Evolutionary conservation across 2,329 filamentous ascomycete genomes (phyloP), one percentile per base, ranked within the genome.

Genomic region (Beauveria sp.): DNA sequence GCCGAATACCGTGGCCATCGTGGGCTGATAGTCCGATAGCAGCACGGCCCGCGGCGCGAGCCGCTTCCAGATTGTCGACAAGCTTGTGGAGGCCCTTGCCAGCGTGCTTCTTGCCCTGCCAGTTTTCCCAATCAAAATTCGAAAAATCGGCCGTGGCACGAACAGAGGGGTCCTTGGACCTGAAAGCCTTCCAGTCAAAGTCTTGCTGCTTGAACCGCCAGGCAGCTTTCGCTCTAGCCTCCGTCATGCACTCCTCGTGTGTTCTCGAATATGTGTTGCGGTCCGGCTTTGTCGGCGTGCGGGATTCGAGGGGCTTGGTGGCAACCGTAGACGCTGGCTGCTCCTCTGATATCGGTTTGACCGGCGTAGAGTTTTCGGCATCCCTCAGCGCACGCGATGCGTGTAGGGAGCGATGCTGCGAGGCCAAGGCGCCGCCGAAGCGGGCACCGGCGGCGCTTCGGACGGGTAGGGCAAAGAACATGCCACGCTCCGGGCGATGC

Each of bases 401-500:
- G 47, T 62, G 53, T 12, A 62, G 16, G 20, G 22, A 24, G 24
- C 49, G 47, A 20, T 40, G 57, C 24, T 28, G 56, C 43, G 53
- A 52, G 18, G 10, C 26, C 24, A 26, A 14, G 20, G 38, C n/a
- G n/a, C 26, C 30, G 4, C 40, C 26, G 34, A 53, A 34, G n/a
- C 45, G 45, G 46, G 30, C 20, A 22, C 30, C 38, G 47, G 46
- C 10, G 14, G 57, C 49, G 16, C 18, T 26, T 26, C 52, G 46
- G 14, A 53, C 22, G 3, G 40, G 46, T 2, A 52, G 28, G 18
- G 45, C 40, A 45, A 9, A 63, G 10, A 10, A 64, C 46, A 22
- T 20, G 28, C 42, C 30, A 12, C 65, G 30, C 47, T 73, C 71
- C 10, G 73, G 49, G 42, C 67, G 66, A 61, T 79, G 75, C 30